phyloP scores from a whole-genome alignment of 2,329 filamentous ascomycete species.

The Xylaria sp. region DNA sequence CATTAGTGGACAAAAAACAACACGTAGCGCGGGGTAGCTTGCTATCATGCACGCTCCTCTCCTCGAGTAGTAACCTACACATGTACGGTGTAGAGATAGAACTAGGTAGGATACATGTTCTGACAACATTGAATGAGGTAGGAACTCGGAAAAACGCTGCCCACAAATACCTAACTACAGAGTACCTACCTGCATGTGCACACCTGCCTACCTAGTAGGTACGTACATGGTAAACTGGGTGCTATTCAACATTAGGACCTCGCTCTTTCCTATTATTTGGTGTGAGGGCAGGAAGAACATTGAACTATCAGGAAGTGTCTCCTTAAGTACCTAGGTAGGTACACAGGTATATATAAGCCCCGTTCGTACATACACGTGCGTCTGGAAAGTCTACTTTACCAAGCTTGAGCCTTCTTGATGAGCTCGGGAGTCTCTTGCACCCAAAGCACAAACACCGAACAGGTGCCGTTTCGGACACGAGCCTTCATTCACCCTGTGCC shows the following conservation, averaged over 20 bases:
- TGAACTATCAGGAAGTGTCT: too few relatives aligned
- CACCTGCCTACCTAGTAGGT: too few relatives aligned
- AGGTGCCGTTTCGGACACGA: neutral
- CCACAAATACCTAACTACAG: too few relatives aligned
- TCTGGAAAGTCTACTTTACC: neutral
- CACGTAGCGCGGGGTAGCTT: constrained; percentile 30
- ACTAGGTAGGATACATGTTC: too few relatives aligned
- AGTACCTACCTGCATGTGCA: neutral
- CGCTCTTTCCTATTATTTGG: neutral
- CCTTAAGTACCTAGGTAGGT: neutral
- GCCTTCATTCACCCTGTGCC: neutral
- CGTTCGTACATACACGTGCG: neutral
- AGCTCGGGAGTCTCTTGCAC: neutral
- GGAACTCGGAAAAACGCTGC: too few relatives aligned
- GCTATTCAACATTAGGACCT: too few relatives aligned
- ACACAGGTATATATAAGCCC: neutral
- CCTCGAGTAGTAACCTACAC: neutral
- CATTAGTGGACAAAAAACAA: constrained; percentile 21
- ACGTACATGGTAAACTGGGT: too few relatives aligned
- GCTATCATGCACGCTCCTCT: neutral
- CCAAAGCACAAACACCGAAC: constrained; percentile 14
- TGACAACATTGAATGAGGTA: too few relatives aligned
- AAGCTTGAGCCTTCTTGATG: constrained; percentile 6
- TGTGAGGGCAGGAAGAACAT: too few relatives aligned
- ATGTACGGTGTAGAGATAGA: too few relatives aligned